Conservation (phyloP, 2,329 filamentous ascomycete genomes). For the Trichoderma sp. region DNA sequence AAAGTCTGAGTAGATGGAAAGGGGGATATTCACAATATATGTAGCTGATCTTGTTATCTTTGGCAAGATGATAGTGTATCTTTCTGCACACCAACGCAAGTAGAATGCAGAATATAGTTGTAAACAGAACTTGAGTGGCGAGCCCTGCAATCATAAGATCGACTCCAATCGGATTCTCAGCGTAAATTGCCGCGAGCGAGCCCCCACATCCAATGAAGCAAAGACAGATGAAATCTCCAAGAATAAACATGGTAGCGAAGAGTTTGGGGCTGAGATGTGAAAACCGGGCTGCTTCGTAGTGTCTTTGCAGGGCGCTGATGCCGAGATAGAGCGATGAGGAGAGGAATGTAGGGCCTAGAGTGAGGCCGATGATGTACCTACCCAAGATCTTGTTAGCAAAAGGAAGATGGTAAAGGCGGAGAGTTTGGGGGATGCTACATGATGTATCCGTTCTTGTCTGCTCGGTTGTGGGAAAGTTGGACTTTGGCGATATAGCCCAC, state of each 20-base stretch:
- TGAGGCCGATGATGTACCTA: conserved; percentile 14
- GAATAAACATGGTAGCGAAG: background rate
- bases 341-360: conserved; percentile 10
- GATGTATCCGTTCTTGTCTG: conserved; percentile 14
- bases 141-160: conserved; percentile 11
- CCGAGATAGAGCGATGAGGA: background rate
- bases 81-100: background rate
- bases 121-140: background rate
- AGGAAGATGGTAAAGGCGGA: background rate
- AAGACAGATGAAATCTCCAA: background rate
- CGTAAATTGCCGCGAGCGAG: background rate
- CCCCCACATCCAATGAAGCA: conserved; percentile 4
- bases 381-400: background rate
- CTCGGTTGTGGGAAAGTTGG: conserved; percentile 1
- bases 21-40: background rate
- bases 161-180: background rate
- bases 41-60: background rate
- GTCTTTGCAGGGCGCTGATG: conserved; percentile 1
- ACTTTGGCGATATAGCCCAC: conserved; percentile 1
- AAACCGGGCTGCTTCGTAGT: background rate
- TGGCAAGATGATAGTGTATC: background rate
- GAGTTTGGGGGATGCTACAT: background rate
- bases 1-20: background rate
- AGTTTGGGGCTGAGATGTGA: background rate
- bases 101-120: background rate